A percentile compares a stretch with the other conserved stretches of the same genome.
Evolutionary conservation across 305 asterid species (phyloP).

Genomic region (Fraxinus angustifolia): DNA sequence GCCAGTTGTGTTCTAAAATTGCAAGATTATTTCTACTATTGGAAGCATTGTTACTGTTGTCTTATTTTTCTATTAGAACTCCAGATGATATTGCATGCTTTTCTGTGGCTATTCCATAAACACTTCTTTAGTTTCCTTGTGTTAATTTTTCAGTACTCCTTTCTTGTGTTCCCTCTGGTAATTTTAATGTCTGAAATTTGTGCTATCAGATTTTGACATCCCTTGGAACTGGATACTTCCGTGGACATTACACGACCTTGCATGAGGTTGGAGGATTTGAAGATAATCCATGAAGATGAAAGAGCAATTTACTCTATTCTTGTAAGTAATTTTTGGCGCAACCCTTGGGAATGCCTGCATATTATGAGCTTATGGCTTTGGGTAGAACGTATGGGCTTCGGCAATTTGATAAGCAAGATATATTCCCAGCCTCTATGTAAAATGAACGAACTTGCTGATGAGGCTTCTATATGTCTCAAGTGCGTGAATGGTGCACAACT

Average conservation of each 20-base stretch:
- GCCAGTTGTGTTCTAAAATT: constrained; percentile 8
- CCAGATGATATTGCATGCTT: not conserved
- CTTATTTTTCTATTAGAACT: not conserved
- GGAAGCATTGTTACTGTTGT: not conserved
- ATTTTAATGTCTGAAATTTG: not conserved
- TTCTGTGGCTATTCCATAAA: constrained; percentile 2
- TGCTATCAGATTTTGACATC: constrained; percentile 28
- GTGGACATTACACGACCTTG: constrained; percentile 23
- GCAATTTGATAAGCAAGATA: constrained; percentile 30
- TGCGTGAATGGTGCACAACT: constrained; percentile 11
- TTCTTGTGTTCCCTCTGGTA: not conserved
- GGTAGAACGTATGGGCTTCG: constrained; percentile 45
- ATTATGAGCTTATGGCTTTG: constrained; percentile 62
- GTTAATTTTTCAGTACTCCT: not conserved
- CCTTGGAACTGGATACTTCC: constrained; percentile 3
- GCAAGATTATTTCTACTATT: not conserved
- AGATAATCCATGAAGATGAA: constrained; percentile 46
- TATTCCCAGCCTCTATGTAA: constrained; percentile 27
- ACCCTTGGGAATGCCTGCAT: constrained; percentile 43
- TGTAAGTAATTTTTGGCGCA: constrained; percentile 39
- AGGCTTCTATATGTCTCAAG: constrained; percentile 50
- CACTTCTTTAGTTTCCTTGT: not conserved
- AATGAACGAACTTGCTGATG: constrained; percentile 51
- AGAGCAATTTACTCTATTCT: constrained; percentile 45
- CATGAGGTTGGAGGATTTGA: constrained; percentile 24